A percentile compares a stretch with the other conserved stretches of the same genome.
phyloP scores from a whole-genome alignment of 495 filamentous ascomycete genomes.

The Aspergillus sparsus region DNA sequence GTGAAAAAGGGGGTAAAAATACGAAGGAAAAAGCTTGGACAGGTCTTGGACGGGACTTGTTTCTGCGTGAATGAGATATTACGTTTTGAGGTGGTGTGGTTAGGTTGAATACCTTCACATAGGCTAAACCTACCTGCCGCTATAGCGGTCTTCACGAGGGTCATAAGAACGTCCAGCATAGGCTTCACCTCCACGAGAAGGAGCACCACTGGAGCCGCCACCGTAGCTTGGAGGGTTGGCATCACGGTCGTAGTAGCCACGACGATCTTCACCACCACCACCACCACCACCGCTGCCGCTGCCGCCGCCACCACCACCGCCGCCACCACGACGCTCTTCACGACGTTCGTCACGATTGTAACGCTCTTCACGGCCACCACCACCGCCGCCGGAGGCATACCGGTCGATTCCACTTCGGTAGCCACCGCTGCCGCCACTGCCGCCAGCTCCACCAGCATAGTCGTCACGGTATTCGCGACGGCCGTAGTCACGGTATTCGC shows the following conservation, averaged over 20 bases:
- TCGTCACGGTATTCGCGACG: constrained; percentile 55
- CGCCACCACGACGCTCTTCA: constrained; percentile 65
- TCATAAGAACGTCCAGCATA: constrained; percentile 23
- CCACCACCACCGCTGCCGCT: constrained; percentile 47
- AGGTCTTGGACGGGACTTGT: neutral
- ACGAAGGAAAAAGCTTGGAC: constrained; percentile 9
- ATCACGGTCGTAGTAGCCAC: constrained; percentile 50
- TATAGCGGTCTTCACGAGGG: constrained; percentile 44
- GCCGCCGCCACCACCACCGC: constrained; percentile 58
- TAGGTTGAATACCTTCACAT: constrained; percentile 12
- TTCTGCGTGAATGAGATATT: neutral
- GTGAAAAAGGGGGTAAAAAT: constrained; percentile 6
- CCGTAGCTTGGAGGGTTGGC: constrained; percentile 49
- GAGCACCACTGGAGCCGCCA: constrained; percentile 8
- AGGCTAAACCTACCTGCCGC: constrained; percentile 40
- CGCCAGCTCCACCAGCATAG: constrained; percentile 54
- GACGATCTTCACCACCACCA: constrained; percentile 46
- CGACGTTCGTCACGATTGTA: constrained; percentile 65
- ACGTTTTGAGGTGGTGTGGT: constrained; percentile 15
- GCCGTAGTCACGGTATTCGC: constrained; percentile 60
- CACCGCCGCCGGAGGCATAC: constrained; percentile 50
- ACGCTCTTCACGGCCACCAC: constrained; percentile 60
- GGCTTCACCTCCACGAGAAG: constrained; percentile 17
- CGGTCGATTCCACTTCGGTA: constrained; percentile 57
- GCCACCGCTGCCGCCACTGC: constrained; percentile 48